Evolutionary conservation across 345 rosid species (phyloP), one percentile per base, ranked within the genome.

Genomic region (Draba incana): DNA sequence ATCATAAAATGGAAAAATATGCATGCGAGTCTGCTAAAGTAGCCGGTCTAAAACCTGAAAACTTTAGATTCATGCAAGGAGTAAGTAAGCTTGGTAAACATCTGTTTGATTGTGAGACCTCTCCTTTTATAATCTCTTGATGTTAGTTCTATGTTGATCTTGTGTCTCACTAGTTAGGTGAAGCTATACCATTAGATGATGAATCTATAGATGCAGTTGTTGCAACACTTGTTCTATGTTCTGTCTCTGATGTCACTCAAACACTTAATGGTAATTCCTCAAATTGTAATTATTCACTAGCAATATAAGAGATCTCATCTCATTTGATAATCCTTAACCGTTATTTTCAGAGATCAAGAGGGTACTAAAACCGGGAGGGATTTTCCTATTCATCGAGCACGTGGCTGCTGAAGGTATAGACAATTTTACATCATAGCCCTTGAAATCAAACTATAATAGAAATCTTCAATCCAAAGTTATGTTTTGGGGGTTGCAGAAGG

Each of bases 201-300:
- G 81, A 80, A 60, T 88, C 93, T n/a, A 81, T 85, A 33, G 92
- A 91, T 72, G 91, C 91, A 30, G 89, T 84, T 5, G 71, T 91
- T 3, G 87, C 91, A 62, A 91, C 96, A 25, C 91, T 88, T 4
- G 89, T 91, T 8, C 57, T 91, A 2, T 91, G 97, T 66, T 91
- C 95, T 3, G 97, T 91, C 66, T 51, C 77, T 44, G 83, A 86
- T 66, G 89, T 85, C 15, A 69, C 68, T 60, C 77, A 47, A 75
- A 76, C 89, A 61, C 82, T 90, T 27, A 76, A 75, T 70, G 97
- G 97, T 86, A 66, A 43, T 11, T 8, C 33, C 20, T 43, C 24
- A 15, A 41, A 28, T 56, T 56, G n/a, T 35, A 7, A 11, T 2
- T 37, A 37, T 20, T 11, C 15, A 37, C 10, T 57, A 11, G 44